These are phyloP conservation scores for Elsinoe australis DNA, from an alignment of 2,329 filamentous ascomycete genomes.

Conservation along the genomic window DNA sequence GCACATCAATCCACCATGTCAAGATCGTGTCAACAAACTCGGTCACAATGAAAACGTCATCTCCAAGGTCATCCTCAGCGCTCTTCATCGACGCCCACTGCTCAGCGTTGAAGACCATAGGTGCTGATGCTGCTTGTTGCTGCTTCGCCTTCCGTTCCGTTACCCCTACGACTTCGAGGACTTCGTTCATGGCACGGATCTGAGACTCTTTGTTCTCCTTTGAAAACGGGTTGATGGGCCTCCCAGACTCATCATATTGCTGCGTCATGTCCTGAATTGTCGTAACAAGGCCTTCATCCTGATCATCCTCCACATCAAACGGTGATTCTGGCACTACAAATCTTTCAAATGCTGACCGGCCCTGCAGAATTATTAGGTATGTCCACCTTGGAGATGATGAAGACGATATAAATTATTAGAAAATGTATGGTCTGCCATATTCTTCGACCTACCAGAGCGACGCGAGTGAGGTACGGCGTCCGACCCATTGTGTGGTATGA, in stretches of 20 bases:
- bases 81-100: constrained; percentile 16
- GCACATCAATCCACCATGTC: constrained; percentile 18
- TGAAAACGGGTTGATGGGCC: constrained; percentile 37
- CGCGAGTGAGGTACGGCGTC: constrained; percentile 26
- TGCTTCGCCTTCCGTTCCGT: constrained; percentile 34
- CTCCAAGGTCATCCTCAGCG: constrained; percentile 19
- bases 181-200: constrained; percentile 42
- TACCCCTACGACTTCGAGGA: constrained; percentile 41
- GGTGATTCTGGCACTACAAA: constrained; percentile 20
- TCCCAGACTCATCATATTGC: constrained; percentile 39
- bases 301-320: constrained; percentile 23
- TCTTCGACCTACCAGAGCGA: constrained; percentile 25
- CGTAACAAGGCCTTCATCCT: too few species aligned
- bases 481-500: constrained; percentile 26
- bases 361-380: constrained; percentile 24
- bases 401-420: background rate
- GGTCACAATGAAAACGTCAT: constrained; percentile 14
- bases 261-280: constrained; percentile 26
- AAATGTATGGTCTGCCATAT: background rate
- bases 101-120: constrained; percentile 7
- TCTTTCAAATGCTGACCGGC: constrained; percentile 35
- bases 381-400: background rate
- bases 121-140: background rate
- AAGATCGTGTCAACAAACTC: constrained; percentile 8
- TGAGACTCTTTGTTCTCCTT: constrained; percentile 35